Base-by-base conservation (phyloP, 371 early-diverging fungal species). In the Entomophthora muscae region DNA sequence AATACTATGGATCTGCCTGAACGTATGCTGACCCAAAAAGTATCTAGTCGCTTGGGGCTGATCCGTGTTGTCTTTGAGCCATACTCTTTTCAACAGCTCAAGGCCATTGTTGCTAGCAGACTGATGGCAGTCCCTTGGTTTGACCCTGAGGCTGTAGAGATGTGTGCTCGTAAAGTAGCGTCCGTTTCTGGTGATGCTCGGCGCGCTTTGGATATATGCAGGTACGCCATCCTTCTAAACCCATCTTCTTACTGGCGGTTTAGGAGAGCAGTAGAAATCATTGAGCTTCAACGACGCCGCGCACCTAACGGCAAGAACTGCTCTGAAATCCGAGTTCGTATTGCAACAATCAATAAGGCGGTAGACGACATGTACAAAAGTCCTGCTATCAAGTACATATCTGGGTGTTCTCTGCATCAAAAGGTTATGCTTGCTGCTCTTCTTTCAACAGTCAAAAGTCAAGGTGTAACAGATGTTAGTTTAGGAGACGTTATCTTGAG, bases 1-100 rank as follows among this genome's bases (percentile, higher is more conserved):
- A 99, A 99, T 69, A 98, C 98, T 0, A 96, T 99, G 91, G 96
- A 98, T 71, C 75, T 99, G 28, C 98, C 98, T 0, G 98, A 98
- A 68, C 82, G 93, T 57, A 79, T 91, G 74, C 80, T 95, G 56
- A 78, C 83, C n/a, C 88, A 90, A 68, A 92, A 92, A 67, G 82
- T 97, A 32, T 88, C 95, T 2, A 93, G 95, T 72, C 79, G 98
- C 10, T 70, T 98, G 60, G 86, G 91, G 3, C 69, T 90, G 28
- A 85, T 82, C 1, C 81, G 97, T 53, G 85, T 98, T 64, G 85
- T 86, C 65, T 98, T 98, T 68, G 79, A 86, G 64, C 88, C 98
- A 0, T 97, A 97, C 69, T 85, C 83, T 0, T 82, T 85, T 58
- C 75, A 80, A 22, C 92, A 97, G 68, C 78, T 97, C 5, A 74